Base-by-base conservation (phyloP, 139 green algal genomes). In the Diplosphaera chodatii region DNA sequence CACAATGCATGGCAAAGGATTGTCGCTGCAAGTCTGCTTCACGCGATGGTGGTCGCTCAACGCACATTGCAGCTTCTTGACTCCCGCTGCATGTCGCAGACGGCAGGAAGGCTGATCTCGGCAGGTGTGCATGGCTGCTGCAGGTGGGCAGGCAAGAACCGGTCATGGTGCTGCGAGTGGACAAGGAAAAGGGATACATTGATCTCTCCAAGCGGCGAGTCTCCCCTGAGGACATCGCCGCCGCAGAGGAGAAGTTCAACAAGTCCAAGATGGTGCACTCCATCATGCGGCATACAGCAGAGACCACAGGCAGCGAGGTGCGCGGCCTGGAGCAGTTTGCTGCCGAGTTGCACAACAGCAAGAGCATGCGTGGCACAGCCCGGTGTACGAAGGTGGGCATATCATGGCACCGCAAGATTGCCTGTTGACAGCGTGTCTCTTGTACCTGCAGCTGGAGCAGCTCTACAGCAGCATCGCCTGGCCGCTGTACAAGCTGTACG, bases 161-260 rank as follows among this genome's bases (percentile, higher is more conserved):
- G 0, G 95, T 99, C n/a, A 98, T 99, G 96, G 95, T 99, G 69
- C 87, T 99, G 55, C 91, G 95, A 80, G 95, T 99, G 71, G 95
- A 99, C 83, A 96, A 97, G 72, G 94, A 99, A 72, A 99, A 99
- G 82, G 95, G 95, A 0, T 99, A 99, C 87, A 99, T 99, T 67
- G 95, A 99, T 71, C 76, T 99, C 28, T 98, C 93, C 40, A 99
- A 99, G 78, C 80, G 95, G 66, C 88, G 95, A n/a, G 95, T 99
- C 31, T 87, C 80, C 4, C 86, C 90, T 15, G 95, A 99, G 79
- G 95, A 99, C 66, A 75, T 97, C n/a, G 68, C 77, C 25, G 78
- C 79, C 2, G 29, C 63, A 20, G 95, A 99, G 71, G 96, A 99
- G 66, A 78, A 79, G 64, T 99, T 93, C 82, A 94, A 93, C 74